Conservation (phyloP, 2,329 filamentous ascomycete species). For the Neopestalotiopsis clavispora region DNA sequence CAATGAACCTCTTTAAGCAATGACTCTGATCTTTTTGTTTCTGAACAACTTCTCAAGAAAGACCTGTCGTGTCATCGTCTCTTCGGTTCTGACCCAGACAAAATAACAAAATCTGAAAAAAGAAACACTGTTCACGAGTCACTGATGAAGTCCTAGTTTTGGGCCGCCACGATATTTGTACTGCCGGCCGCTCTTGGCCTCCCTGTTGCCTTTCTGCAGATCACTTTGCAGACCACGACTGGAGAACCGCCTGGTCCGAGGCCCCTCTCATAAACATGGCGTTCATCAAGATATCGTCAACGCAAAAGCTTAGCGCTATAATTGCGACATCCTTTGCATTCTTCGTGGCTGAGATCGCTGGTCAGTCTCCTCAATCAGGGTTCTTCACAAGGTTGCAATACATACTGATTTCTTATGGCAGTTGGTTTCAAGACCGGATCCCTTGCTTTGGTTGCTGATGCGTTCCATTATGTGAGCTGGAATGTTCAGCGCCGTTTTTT, state of each 20-base stretch:
- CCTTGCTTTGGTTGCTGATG: constrained; percentile 75
- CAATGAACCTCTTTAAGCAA: not conserved
- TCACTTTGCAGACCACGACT: not conserved
- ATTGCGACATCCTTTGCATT: constrained; percentile 56
- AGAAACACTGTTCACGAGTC: not conserved
- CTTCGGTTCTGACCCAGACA: not conserved
- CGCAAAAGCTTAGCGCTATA: constrained; percentile 51
- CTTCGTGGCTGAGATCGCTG: constrained; percentile 55
- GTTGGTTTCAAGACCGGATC: constrained; percentile 62
- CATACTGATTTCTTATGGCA: constrained; percentile 15
- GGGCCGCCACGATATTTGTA: not conserved
- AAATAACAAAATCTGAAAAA: not conserved
- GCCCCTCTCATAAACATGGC: constrained; percentile 33
- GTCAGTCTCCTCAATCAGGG: constrained; percentile 35
- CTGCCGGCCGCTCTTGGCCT: not conserved
- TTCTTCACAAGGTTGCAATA: not conserved
- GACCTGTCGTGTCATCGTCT: not conserved
- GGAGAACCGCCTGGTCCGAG: not conserved
- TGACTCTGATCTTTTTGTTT: not conserved
- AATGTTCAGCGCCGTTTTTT: not conserved
- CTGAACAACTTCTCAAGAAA: not conserved
- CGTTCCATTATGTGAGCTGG: constrained; percentile 73
- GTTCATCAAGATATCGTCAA: constrained; percentile 40
- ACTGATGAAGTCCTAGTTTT: not conserved
- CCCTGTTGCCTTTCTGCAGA: not conserved